phyloP scores from a whole-genome alignment of 2,329 filamentous ascomycete genomes.

The Paecilomyces dactylethromorphus region DNA sequence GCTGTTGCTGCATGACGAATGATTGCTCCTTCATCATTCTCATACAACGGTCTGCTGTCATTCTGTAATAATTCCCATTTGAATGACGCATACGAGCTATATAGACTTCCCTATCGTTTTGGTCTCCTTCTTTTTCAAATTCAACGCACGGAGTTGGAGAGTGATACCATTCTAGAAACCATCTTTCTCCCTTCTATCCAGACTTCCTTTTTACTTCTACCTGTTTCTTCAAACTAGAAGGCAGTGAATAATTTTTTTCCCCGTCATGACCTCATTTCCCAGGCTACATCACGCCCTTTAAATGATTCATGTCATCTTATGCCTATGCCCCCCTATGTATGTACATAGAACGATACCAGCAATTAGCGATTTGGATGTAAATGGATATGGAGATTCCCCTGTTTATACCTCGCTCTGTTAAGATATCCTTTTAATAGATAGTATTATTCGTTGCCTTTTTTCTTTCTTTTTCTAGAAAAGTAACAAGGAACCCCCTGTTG shows the following conservation, averaged over 20 bases:
- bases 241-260: neutral
- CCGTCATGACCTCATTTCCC: neutral
- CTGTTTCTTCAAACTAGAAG: neutral
- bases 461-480: neutral
- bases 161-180: neutral
- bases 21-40: conserved; percentile 19
- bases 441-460: neutral
- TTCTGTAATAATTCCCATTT: neutral
- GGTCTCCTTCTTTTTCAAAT: neutral
- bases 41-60: neutral
- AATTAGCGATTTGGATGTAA: too few species aligned
- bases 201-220: neutral
- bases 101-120: neutral
- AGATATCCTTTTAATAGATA: too few species aligned
- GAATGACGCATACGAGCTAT: neutral
- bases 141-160: neutral
- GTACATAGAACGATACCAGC: neutral
- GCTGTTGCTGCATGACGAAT: conserved; percentile 21
- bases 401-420: too few species aligned
- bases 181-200: neutral
- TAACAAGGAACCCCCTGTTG: neutral
- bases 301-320: neutral
- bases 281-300: neutral
- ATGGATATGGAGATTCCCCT: too few species aligned
- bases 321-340: neutral